phyloP scores from a whole-genome alignment of 2,329 filamentous ascomycete genomes.

The Aureobasidium sp. region DNA sequence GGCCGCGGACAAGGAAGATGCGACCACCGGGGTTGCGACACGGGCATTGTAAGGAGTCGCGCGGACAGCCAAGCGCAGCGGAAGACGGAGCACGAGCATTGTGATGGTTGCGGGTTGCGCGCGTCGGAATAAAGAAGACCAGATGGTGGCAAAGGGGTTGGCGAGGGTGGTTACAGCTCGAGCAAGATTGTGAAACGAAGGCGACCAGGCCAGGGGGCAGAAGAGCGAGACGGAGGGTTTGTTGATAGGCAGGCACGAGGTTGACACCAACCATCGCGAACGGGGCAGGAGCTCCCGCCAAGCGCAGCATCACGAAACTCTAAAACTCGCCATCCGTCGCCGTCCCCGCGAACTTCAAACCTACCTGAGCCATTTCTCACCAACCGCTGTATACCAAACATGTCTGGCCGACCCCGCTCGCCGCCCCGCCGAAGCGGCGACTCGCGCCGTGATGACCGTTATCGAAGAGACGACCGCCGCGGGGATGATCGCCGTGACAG shows the following conservation, averaged over 20 bases:
- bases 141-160: neutral
- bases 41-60: neutral
- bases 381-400: neutral
- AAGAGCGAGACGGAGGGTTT: neutral
- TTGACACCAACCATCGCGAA: neutral
- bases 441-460: slow-evolving; percentile 18
- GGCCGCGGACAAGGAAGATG: neutral
- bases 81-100: slow-evolving; percentile 17
- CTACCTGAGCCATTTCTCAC: neutral
- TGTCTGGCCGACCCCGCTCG: slow-evolving; percentile 15
- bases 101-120: neutral
- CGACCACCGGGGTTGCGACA: neutral
- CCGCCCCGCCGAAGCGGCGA: slow-evolving; percentile 14
- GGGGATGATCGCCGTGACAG: slow-evolving; percentile 18
- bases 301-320: neutral
- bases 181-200: neutral
- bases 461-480: slow-evolving; percentile 21
- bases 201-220: neutral
- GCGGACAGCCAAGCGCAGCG: slow-evolving; percentile 13
- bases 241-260: slow-evolving; percentile 5
- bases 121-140: neutral
- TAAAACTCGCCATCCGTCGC: neutral
- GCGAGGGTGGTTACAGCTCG: neutral
- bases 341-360: neutral
- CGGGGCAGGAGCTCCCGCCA: neutral